Conservation (phyloP, 768 basidiomycete species). For the Lepiota venenata region DNA sequence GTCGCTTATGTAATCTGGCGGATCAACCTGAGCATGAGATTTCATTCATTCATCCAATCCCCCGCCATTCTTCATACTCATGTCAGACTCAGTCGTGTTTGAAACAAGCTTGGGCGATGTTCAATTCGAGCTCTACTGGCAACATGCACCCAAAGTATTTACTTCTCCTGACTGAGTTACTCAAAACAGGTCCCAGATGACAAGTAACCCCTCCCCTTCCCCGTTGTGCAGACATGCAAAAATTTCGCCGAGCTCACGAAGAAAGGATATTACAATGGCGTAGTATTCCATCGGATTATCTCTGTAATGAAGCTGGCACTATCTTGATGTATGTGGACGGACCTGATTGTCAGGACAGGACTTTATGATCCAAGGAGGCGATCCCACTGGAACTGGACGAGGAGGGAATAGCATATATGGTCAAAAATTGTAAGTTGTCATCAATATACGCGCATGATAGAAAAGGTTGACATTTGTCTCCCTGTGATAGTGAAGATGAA, state of each 20-base stretch:
- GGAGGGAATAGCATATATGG: constrained; percentile 91
- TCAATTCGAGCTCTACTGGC: constrained; percentile 88
- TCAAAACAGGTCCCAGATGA: constrained; percentile 11
- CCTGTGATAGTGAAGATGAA: constrained; percentile 70
- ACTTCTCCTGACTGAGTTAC: background rate
- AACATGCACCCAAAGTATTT: constrained; percentile 74
- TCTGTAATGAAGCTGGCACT: constrained; percentile 43
- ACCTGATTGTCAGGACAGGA: constrained; percentile 45
- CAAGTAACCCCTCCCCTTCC: constrained; percentile 16
- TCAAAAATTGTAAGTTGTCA: constrained; percentile 67
- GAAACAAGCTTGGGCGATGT: constrained; percentile 87
- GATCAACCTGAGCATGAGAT: too few species aligned
- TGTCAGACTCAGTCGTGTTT: constrained; percentile 60
- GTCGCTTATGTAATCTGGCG: too few species aligned
- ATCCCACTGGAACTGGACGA: constrained; percentile 93
- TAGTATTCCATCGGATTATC: constrained; percentile 90
- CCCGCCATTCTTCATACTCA: too few species aligned
- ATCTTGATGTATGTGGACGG: background rate
- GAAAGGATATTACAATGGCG: constrained; percentile 89
- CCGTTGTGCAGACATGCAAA: constrained; percentile 70
- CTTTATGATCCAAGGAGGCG: constrained; percentile 97
- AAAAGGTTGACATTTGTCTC: background rate
- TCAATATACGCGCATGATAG: background rate
- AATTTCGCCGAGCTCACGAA: constrained; percentile 93
- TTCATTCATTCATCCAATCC: too few species aligned